Base-by-base conservation (phyloP, 345 rosid genomes). In the Clarkia xantiana region DNA sequence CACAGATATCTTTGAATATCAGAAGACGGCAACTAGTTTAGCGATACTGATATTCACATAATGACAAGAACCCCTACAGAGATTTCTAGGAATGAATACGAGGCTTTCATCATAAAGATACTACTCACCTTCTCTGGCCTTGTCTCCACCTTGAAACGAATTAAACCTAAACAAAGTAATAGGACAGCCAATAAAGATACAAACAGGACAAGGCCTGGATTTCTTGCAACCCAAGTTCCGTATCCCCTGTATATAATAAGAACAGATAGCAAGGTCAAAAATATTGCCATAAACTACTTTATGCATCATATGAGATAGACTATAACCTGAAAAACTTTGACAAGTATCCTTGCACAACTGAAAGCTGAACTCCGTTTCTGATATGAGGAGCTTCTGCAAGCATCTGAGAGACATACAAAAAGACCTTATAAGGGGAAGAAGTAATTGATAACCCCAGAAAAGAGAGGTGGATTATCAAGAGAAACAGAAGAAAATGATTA, bases 71-170 rank as follows among this genome's bases (percentile, higher is more conserved):
- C 36, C 7, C 9, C 9, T 7, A 29, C 36, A 29, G 36, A 29
- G 36, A 29, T 29, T 29, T 29, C 5, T 29, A 7, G 8, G 36
- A 7, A 29, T 29, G 36, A 29, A 7, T 29, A 10, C 9, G 36
- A 29, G 36, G 8, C 36, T 29, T 23, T 29, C 41, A 2, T 7
- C 16, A 19, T 25, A 2, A 34, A 17, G 14, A 22, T 18, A 22
- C 14, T 14, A 2, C 14, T 22, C 75, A 91, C 98, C 87, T 91
- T 91, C 68, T 81, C 94, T 49, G 98, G 98, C 47, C 89, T 71
- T 47, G 98, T 91, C 76, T 91, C 98, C 58, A 91, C 98, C 79
- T 86, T 77, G 72, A 86, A 86, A 40, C 73, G 91, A 61, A 91
- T 56, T 29, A 91, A 69, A 59, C 96, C 98, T 41, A 91, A 50